Evolutionary conservation across 768 basidiomycete species (phyloP), one percentile per base, ranked within the genome.

Genomic region (Cantharellus cinnabarinus): DNA sequence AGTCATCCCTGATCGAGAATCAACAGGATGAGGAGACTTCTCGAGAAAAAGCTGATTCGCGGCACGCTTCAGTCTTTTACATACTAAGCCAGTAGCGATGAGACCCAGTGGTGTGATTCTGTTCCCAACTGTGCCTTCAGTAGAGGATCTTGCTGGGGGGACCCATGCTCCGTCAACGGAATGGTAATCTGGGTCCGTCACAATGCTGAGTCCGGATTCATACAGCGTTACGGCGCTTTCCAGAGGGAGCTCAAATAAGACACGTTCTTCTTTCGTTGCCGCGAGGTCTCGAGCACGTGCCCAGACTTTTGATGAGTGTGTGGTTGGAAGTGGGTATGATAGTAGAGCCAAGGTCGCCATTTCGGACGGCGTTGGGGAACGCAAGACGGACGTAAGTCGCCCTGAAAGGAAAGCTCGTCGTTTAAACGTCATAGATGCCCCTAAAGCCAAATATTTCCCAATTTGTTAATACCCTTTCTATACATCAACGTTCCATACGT

Each of bases 261-360:
- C 35, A 10, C 44, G 10, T 54, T 54, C 10, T 7, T 38, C 5
- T 37, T 14, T 10, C 41, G 41, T 14, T 5, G 41, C 1, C 38
- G 35, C 41, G 38, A 14, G 56, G 14, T 7, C 41, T 50, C 68
- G 62, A 20, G 73, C 71, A 59, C 68, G 68, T 20, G 67, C 63
- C 77, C 78, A 77, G 10, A 77, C 68, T 4, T 70, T 64, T 2
- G 69, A 67, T 3, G 82, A 78, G 56, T 72, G 75, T 4, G 70
- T 62, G 35, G 70, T 66, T 60, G 64, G 73, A 61, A 80, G 63
- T 7, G 74, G 70, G n/a, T 72, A 72, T 7, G 79, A 66, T 50
- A 79, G 72, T 20, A 85, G 70, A 0, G 83, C 77, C 37, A 82
- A 73, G 0, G 82, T 82, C 3, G 74, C 73, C 29, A 80, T 68